Percentiles rank a stretch among this genome's conserved stretches.
These are phyloP conservation scores for Lyophyllum decastes DNA, from an alignment of 768 basidiomycete genomes.

Conservation along the genomic window DNA sequence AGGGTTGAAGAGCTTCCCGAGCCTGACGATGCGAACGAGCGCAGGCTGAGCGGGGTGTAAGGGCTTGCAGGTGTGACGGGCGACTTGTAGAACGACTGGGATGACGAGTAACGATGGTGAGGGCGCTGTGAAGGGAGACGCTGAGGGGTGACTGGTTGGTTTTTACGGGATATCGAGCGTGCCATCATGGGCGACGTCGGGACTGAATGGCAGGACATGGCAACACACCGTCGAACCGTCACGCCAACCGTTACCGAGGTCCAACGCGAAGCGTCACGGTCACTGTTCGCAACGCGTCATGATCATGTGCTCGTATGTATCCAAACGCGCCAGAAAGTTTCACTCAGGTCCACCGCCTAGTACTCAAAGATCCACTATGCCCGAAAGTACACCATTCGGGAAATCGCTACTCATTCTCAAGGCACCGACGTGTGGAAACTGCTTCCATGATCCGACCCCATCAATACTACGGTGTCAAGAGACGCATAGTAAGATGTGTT, in stretches of 20 bases:
- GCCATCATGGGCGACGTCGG: constrained; percentile 48
- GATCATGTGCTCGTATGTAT: constrained; percentile 18
- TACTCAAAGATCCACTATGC: no score
- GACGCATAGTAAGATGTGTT: no score
- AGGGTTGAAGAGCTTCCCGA: constrained; percentile 53
- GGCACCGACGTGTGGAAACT: no score
- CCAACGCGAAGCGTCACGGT: constrained; percentile 19
- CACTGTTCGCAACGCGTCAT: constrained; percentile 14
- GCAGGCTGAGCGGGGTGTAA: constrained; percentile 70
- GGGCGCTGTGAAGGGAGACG: constrained; percentile 48
- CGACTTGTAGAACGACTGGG: constrained; percentile 51
- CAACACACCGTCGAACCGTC: constrained; percentile 15
- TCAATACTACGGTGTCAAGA: no score
- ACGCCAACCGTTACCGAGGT: constrained; percentile 14
- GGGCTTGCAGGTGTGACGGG: constrained; percentile 67
- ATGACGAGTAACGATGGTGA: constrained; percentile 41
- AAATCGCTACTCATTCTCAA: no score
- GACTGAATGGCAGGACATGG: constrained; percentile 36
- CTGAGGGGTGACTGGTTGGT: constrained; percentile 65
- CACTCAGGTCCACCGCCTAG: no score
- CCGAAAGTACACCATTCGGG: no score
- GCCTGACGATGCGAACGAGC: constrained; percentile 58
- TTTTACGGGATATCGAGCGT: constrained; percentile 35
- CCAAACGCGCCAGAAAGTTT: not conserved
- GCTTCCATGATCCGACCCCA: no score